Conservation (phyloP, 805 yeast species). For the Zygoascus biomembranicola region DNA sequence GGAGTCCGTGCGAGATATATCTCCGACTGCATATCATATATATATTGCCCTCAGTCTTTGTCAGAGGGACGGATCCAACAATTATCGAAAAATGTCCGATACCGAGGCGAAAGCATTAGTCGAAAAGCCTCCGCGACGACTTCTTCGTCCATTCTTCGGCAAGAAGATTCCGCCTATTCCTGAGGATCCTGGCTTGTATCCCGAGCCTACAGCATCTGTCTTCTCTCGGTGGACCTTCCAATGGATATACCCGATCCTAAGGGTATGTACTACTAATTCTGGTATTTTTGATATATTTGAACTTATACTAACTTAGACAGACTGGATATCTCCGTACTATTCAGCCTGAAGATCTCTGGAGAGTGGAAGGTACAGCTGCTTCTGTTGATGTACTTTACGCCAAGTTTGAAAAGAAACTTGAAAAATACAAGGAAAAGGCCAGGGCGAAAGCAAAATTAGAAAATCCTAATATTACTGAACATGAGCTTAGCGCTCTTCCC, state of each 20-base stretch:
- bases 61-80: neutral
- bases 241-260: slow-evolving; percentile 20
- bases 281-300: neutral
- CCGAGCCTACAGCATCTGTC: slow-evolving; percentile 15
- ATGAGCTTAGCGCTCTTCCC: slow-evolving; percentile 14
- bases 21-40: too few relatives aligned
- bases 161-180: slow-evolving; percentile 19
- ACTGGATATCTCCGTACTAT: slow-evolving; percentile 59
- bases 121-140: slow-evolving; percentile 1
- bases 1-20: too few relatives aligned
- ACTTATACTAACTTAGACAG: slow-evolving; percentile 5
- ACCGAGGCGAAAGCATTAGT: neutral
- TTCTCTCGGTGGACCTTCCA: slow-evolving; percentile 11
- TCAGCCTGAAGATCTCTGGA: slow-evolving; percentile 47
- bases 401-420: slow-evolving; percentile 28
- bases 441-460: slow-evolving; percentile 20
- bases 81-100: neutral
- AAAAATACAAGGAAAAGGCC: slow-evolving; percentile 23
- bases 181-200: slow-evolving; percentile 13
- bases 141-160: slow-evolving; percentile 18
- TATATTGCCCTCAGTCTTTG: too few relatives aligned
- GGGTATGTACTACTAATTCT: slow-evolving; percentile 9
- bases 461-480: slow-evolving; percentile 37
- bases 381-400: slow-evolving; percentile 30
- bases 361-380: slow-evolving; percentile 31